Evolutionary conservation across 805 yeast species (phyloP).

Genomic region (Metschnikowia bowlesiae): DNA sequence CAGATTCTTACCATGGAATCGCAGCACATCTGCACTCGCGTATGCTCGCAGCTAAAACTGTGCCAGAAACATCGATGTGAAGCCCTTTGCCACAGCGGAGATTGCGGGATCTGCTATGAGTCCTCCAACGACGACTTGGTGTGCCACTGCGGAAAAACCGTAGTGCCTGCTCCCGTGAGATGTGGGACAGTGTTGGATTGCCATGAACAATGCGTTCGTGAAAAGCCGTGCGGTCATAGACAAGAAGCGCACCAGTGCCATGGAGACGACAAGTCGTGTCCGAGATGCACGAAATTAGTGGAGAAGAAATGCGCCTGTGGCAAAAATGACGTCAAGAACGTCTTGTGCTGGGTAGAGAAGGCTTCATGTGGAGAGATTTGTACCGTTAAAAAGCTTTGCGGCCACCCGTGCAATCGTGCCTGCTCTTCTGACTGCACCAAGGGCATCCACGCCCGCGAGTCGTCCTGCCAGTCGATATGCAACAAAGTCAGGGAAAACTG

Average conservation of each 20-base stretch:
- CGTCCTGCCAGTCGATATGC: constrained; percentile 57
- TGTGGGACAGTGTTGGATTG: constrained; percentile 73
- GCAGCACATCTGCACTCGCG: constrained; percentile 64
- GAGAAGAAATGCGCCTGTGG: constrained; percentile 63
- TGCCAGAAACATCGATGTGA: constrained; percentile 66
- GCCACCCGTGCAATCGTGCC: constrained; percentile 45
- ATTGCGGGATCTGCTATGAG: constrained; percentile 76
- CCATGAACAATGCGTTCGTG: constrained; percentile 57
- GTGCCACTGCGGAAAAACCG: constrained; percentile 78
- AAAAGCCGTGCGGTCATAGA: constrained; percentile 63
- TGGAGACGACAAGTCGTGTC: constrained; percentile 58
- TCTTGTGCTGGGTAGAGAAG: constrained; percentile 62
- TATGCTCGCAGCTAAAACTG: constrained; percentile 56
- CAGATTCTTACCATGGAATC: constrained; percentile 63
- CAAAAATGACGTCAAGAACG: constrained; percentile 48
- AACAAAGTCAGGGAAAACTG: constrained; percentile 49
- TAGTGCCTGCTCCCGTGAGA: constrained; percentile 75
- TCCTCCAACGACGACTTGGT: constrained; percentile 73
- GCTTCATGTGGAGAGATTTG: constrained; percentile 58
- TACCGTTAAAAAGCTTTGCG: constrained; percentile 31
- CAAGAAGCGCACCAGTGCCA: constrained; percentile 75
- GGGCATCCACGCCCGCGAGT: constrained; percentile 46
- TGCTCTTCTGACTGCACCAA: constrained; percentile 67
- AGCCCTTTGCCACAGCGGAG: constrained; percentile 72
- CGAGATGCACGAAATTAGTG: constrained; percentile 64